A percentile compares a stretch with the other conserved stretches of the same genome.
Conservation (phyloP, 352 stramenopile genomes). For the Phytophthora ohioensis region DNA sequence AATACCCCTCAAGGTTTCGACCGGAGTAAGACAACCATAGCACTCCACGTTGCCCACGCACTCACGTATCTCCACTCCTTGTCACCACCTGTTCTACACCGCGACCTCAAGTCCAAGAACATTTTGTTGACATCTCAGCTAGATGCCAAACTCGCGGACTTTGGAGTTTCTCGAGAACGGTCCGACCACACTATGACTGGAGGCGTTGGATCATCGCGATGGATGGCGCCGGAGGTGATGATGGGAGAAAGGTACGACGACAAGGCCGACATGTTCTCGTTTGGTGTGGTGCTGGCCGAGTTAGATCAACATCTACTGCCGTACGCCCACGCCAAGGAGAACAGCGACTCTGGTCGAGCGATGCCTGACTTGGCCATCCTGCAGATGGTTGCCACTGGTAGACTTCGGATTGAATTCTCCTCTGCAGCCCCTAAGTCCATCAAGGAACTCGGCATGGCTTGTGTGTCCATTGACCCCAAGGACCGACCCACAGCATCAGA, state of each 20-base stretch:
- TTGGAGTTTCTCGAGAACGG: slow-evolving; percentile 48
- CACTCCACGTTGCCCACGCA: slow-evolving; percentile 43
- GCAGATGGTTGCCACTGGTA: slow-evolving; percentile 55
- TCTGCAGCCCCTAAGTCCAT: slow-evolving; percentile 27
- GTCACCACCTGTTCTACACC: slow-evolving; percentile 36
- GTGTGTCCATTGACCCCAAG: slow-evolving; percentile 46
- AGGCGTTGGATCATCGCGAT: slow-evolving; percentile 47
- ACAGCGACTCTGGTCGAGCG: slow-evolving; percentile 21
- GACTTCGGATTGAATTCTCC: slow-evolving; percentile 54
- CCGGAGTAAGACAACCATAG: slow-evolving; percentile 39
- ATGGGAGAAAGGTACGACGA: slow-evolving; percentile 53
- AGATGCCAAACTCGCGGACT: slow-evolving; percentile 47
- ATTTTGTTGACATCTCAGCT: slow-evolving; percentile 41
- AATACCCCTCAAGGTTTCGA: slow-evolving; percentile 37
- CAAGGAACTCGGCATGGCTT: slow-evolving; percentile 42
- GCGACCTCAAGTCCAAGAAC: slow-evolving; percentile 49
- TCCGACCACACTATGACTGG: slow-evolving; percentile 48
- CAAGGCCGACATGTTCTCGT: slow-evolving; percentile 61
- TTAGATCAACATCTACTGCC: slow-evolving; percentile 45
- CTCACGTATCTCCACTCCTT: slow-evolving; percentile 57
- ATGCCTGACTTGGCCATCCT: slow-evolving; percentile 52
- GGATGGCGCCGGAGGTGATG: slow-evolving; percentile 60
- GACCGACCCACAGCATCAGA: slow-evolving; percentile 49
- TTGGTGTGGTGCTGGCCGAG: slow-evolving; percentile 53
- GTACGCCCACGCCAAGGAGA: slow-evolving; percentile 44